Evolutionary conservation across 1,139 yeast species (phyloP).

Genomic region (Blastobotrys indianensis): DNA sequence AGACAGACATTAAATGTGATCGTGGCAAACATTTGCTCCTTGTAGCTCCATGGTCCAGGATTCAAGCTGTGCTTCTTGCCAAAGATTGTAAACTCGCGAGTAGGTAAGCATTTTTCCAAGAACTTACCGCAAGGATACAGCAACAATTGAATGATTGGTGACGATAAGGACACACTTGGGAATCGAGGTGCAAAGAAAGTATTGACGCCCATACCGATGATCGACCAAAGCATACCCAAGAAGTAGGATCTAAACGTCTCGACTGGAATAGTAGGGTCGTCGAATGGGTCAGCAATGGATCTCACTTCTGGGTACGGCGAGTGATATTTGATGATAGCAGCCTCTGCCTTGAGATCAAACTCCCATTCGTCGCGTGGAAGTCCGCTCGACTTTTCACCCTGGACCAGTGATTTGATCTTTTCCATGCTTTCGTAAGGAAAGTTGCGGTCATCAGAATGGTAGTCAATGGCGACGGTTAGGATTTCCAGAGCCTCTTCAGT

Average conservation of each 20-base stretch:
- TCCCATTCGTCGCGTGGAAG: conserved; percentile 18
- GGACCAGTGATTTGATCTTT: conserved; percentile 14
- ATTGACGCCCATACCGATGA: conserved; percentile 48
- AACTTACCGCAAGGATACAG: conserved; percentile 41
- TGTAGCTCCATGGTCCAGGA: conserved; percentile 59
- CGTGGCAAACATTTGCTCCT: conserved; percentile 62
- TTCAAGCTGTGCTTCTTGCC: conserved; percentile 40
- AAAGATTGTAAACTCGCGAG: conserved; percentile 39
- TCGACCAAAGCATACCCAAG: conserved; percentile 49
- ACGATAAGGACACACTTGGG: conserved; percentile 41
- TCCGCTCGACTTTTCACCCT: conserved; percentile 26
- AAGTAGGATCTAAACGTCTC: conserved; percentile 53
- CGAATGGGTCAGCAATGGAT: conserved; percentile 44
- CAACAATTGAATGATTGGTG: conserved; percentile 50
- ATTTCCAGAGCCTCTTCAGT: conserved; percentile 40
- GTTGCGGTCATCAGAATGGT: conserved; percentile 47
- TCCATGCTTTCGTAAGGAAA: conserved; percentile 34
- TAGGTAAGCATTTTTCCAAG: conserved; percentile 37
- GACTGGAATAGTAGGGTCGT: conserved; percentile 30
- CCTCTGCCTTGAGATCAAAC: conserved; percentile 22
- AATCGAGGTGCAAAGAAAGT: conserved; percentile 51
- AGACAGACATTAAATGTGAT: conserved; percentile 40
- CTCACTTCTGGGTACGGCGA: conserved; percentile 61
- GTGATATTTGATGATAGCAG: conserved; percentile 45
- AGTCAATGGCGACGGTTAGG: conserved; percentile 36